phyloP scores from a whole-genome alignment of 83 land plant species.

The Picea engelmannii region DNA sequence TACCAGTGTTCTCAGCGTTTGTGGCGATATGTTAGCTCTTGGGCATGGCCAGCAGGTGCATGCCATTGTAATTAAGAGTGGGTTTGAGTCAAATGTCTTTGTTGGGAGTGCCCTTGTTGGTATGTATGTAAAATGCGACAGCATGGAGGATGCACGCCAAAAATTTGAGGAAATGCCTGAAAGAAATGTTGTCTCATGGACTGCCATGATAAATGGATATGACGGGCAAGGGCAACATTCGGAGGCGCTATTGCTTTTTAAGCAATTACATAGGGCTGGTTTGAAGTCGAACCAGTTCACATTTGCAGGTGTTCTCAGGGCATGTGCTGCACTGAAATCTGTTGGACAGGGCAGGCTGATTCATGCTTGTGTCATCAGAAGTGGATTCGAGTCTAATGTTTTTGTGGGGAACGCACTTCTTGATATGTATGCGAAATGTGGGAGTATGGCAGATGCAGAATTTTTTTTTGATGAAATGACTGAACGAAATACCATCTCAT shows the following conservation, averaged over 20 bases:
- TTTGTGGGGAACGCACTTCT: slow-evolving; percentile 39
- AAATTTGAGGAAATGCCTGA: not conserved
- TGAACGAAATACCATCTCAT: slow-evolving; percentile 40
- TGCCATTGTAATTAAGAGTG: not conserved
- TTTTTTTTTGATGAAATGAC: slow-evolving; percentile 35
- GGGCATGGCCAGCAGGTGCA: not conserved
- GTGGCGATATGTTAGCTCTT: not conserved
- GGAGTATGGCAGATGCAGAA: slow-evolving; percentile 43
- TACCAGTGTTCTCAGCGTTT: not conserved
- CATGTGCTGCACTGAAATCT: slow-evolving; percentile 21
- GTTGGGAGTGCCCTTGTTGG: not conserved
- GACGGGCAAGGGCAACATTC: slow-evolving; percentile 14
- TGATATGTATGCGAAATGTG: slow-evolving; percentile 66
- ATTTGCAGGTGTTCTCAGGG: slow-evolving; percentile 5
- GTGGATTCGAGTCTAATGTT: slow-evolving; percentile 10
- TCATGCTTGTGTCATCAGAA: slow-evolving; percentile 21
- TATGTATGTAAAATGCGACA: not conserved
- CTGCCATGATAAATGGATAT: slow-evolving; percentile 34
- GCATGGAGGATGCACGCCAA: not conserved
- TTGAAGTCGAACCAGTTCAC: slow-evolving; percentile 16
- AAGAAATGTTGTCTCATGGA: slow-evolving; percentile 12
- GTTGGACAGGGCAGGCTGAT: slow-evolving; percentile 23
- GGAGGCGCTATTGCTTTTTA: slow-evolving; percentile 20
- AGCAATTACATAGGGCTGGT: slow-evolving; percentile 14
- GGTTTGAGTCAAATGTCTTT: not conserved